These are phyloP conservation scores for Tillandsia fasciculata DNA, from an alignment of 176 grass and related monocot genomes.

Conservation along the genomic window DNA sequence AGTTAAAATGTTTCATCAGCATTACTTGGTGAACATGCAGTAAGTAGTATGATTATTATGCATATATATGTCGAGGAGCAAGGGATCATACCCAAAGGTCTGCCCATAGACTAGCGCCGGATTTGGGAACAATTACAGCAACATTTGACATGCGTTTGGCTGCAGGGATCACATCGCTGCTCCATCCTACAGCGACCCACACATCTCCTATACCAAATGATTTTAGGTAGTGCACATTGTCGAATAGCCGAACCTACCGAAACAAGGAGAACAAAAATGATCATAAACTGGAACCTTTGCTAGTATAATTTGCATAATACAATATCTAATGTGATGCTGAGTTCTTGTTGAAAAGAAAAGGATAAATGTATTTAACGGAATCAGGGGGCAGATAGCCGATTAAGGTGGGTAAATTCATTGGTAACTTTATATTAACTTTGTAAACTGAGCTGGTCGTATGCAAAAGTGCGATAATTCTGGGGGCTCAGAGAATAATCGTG, in stretches of 20 bases:
- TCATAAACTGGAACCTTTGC: neutral
- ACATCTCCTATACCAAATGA: conserved; percentile 81
- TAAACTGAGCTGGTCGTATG: too few relatives aligned
- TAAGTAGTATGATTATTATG: too few relatives aligned
- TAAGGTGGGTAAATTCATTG: too few relatives aligned
- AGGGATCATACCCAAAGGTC: conserved; percentile 61
- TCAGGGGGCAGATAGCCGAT: too few relatives aligned
- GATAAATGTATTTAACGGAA: too few relatives aligned
- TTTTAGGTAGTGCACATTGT: conserved; percentile 78
- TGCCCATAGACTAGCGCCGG: conserved; percentile 82
- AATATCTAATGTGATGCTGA: neutral
- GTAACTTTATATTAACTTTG: too few relatives aligned
- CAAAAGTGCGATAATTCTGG: too few relatives aligned
- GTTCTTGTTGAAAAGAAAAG: too few relatives aligned
- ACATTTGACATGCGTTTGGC: conserved; percentile 86
- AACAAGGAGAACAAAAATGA: neutral
- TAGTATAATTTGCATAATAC: neutral
- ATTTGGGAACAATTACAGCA: conserved; percentile 76
- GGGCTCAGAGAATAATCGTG: neutral
- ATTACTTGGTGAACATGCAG: too few relatives aligned
- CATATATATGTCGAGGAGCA: neutral
- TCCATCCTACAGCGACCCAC: conserved; percentile 95
- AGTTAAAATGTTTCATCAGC: too few relatives aligned
- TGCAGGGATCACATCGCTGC: conserved; percentile 69
- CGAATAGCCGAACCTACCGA: conserved; percentile 68